phyloP scores from a whole-genome alignment of 2,329 filamentous ascomycete species.

The Ophioceras dolichostomum region DNA sequence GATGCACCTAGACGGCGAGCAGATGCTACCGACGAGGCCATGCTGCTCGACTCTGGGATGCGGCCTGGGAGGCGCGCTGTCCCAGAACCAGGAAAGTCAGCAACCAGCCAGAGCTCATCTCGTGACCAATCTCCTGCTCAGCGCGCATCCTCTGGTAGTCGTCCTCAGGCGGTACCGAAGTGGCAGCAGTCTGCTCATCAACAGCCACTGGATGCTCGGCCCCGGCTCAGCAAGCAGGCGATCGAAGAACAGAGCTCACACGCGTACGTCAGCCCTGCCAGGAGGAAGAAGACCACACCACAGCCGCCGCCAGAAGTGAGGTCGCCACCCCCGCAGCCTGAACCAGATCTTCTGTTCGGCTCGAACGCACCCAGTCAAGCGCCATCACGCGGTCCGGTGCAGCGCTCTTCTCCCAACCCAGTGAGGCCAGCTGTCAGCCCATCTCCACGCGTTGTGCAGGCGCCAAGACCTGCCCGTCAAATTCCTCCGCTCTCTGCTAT shows the following conservation, averaged over 20 bases:
- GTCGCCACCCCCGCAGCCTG: conserved; percentile 26
- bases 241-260: conserved; percentile 72
- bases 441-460: background rate
- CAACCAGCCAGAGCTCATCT: conserved; percentile 15
- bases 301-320: conserved; percentile 26
- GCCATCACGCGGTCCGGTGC: conserved; percentile 17
- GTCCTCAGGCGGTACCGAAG: conserved; percentile 36
- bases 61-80: conserved; percentile 31
- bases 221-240: conserved; percentile 58
- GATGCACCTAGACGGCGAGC: conserved; percentile 2
- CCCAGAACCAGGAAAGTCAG: conserved; percentile 15
- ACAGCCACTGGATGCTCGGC: conserved; percentile 32
- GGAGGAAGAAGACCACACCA: conserved; percentile 57
- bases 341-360: conserved; percentile 55
- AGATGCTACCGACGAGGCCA: conserved; percentile 56
- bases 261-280: conserved; percentile 76
- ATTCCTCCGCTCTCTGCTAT: conserved; percentile 57
- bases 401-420: conserved; percentile 1
- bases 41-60: conserved; percentile 62
- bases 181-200: conserved; percentile 44
- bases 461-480: conserved; percentile 37
- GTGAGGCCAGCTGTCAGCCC: background rate
- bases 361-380: conserved; percentile 17
- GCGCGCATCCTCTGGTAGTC: conserved; percentile 26
- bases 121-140: conserved; percentile 38